These are phyloP conservation scores for Calendula officinalis DNA, from an alignment of 129 eudicot species.

Conservation along the genomic window DNA sequence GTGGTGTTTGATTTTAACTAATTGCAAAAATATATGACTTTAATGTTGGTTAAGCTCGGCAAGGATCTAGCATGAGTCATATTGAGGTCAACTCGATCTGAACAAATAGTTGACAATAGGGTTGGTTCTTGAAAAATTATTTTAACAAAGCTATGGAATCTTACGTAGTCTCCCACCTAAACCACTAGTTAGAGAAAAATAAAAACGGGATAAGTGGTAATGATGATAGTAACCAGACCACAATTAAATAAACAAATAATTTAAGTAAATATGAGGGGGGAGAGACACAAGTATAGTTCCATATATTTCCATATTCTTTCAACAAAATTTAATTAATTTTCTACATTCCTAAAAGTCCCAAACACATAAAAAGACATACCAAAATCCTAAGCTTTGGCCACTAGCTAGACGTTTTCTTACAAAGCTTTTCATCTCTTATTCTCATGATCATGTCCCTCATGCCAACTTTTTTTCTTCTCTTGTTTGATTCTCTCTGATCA, in stretches of 20 bases:
- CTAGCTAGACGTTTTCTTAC: constrained; percentile 13
- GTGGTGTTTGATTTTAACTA: background rate
- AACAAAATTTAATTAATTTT: constrained; percentile 1
- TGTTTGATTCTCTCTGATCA: constrained; percentile 17
- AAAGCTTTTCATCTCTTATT: constrained; percentile 21
- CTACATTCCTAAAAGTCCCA: constrained; percentile 15
- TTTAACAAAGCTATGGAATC: constrained; percentile 17
- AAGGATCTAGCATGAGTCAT: background rate
- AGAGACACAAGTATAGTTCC: constrained; percentile 2
- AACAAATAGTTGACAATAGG: constrained; percentile 3
- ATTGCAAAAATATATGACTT: background rate
- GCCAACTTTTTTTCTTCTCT: constrained; percentile 11
- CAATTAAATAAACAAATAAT: background rate
- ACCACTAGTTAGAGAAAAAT: constrained; percentile 17
- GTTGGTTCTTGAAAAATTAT: constrained; percentile 5
- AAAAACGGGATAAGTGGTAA: background rate
- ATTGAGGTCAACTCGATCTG: background rate
- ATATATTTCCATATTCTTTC: constrained; percentile 6
- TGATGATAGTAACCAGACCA: constrained; percentile 4
- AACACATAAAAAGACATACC: constrained; percentile 11
- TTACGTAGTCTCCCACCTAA: constrained; percentile 23
- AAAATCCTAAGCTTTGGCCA: constrained; percentile 23
- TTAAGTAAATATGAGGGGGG: background rate
- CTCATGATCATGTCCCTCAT: constrained; percentile 29
- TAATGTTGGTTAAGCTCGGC: background rate